phyloP scores from a whole-genome alignment of 129 eudicot genomes.

The Heracleum sosnowskyi region DNA sequence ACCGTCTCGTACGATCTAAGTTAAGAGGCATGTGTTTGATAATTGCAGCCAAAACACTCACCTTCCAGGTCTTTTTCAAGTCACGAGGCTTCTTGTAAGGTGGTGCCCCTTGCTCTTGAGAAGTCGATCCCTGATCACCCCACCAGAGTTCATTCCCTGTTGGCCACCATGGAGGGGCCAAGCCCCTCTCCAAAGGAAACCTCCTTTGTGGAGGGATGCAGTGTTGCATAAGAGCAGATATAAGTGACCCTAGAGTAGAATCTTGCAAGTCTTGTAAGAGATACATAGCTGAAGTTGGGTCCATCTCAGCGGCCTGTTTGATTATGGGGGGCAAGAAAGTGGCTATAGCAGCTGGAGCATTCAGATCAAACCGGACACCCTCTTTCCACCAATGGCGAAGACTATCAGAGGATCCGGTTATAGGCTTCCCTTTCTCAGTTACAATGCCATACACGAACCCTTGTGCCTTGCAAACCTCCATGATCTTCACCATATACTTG shows the following conservation, averaged over 20 bases:
- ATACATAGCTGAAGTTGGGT: conserved; percentile 25
- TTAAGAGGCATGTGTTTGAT: conserved; percentile 43
- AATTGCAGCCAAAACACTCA: conserved; percentile 37
- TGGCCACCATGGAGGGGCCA: conserved; percentile 60
- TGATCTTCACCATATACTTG: conserved; percentile 43
- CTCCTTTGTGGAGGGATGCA: conserved; percentile 45
- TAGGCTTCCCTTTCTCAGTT: conserved; percentile 46
- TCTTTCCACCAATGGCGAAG: conserved; percentile 48
- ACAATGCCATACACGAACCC: conserved; percentile 47
- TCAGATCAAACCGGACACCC: conserved; percentile 27
- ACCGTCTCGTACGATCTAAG: conserved; percentile 21
- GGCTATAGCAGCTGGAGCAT: conserved; percentile 24
- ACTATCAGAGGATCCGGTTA: conserved; percentile 41
- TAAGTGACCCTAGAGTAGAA: conserved; percentile 43
- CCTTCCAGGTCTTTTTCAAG: conserved; percentile 52
- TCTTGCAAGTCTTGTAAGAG: conserved; percentile 42
- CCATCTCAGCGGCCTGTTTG: conserved; percentile 1
- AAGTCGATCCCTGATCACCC: conserved; percentile 35
- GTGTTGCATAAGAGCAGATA: conserved; percentile 49
- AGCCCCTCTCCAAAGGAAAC: conserved; percentile 37
- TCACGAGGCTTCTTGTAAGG: conserved; percentile 56
- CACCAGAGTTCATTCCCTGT: conserved; percentile 43
- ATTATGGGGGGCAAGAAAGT: conserved; percentile 18
- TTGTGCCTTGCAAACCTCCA: conserved; percentile 48
- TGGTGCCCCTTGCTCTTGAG: conserved; percentile 40